Evolutionary conservation across 306 rosid genomes (phyloP), one percentile per base, ranked within the genome.

Genomic region (Cucurbita ficifolia): DNA sequence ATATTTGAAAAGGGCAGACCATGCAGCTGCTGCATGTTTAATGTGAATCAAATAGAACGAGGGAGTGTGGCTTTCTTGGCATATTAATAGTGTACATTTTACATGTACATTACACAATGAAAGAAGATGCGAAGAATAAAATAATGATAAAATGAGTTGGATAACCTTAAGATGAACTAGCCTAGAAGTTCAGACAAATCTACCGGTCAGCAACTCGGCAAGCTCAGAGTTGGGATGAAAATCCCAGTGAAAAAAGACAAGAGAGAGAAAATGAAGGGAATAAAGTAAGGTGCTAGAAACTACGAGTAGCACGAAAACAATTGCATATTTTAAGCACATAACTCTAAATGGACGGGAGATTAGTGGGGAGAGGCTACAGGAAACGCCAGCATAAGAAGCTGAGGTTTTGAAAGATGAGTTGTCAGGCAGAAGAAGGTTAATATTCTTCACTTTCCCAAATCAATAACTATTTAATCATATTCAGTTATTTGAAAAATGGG

Each of bases 251-350:
- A 69, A 42, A 45, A 22, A 1, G 57, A 69, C 74, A 69, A 24
- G 12, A 24, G 57, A 24, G 74, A 69, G 42, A 65, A 64, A 40
- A 40, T 6, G 5, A 65, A 69, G 24, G n/a, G 43, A 69, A 69
- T 14, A 29, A 48, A 43, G 24, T 46, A 49, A 43, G 36, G 0
- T 22, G 43, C 7, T 24, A 57, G 3, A 24, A 16, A 48, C 56
- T 48, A 48, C 11, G 51, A 48, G 19, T 14, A 51, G 73, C 58
- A 69, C 17, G 74, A 46, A 48, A 69, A 69, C 57, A 48, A 48
- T 16, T 57, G 42, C 53, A 69, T 69, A 46, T 22, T 69, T 69
- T 69, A 69, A 69, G 74, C 74, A 48, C 22, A 69, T 69, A 69
- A 21, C 56, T 69, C 74, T 69, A 48, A 48, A 12, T 24, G 9